Conservation (phyloP, 2,329 filamentous ascomycete genomes). For the Talaromyces sp. region DNA sequence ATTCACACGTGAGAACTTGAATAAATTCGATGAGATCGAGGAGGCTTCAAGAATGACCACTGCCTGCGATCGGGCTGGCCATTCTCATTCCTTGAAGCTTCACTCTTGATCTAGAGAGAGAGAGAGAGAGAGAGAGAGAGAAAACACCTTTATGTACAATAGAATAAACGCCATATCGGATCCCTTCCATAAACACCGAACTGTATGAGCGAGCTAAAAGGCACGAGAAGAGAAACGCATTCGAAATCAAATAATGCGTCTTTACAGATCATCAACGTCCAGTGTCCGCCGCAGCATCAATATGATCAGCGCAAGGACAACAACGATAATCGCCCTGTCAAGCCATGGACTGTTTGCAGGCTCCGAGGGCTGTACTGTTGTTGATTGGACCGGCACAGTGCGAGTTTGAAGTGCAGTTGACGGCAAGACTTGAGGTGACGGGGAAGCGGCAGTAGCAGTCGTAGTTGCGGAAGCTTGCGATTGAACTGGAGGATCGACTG, state of each 20-base stretch:
- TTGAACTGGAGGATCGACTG: background rate
- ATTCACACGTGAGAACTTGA: no score
- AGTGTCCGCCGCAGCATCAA: slow-evolving; percentile 62
- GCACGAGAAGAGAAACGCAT: background rate
- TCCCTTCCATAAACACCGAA: background rate
- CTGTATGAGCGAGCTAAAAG: background rate
- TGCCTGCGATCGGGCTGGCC: no score
- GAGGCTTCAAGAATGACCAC: no score
- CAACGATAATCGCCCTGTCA: slow-evolving; percentile 75
- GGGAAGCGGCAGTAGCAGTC: background rate
- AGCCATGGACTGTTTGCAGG: slow-evolving; percentile 65
- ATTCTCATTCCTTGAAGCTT: no score
- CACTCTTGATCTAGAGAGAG: no score
- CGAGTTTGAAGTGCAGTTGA: background rate
- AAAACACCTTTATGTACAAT: background rate
- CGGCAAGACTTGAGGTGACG: background rate
- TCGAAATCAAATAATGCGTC: background rate
- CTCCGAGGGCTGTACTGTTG: slow-evolving; percentile 40
- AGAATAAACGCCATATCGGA: background rate
- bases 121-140: no score
- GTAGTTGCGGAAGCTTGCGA: no score
- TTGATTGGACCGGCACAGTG: background rate
- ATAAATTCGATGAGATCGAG: no score
- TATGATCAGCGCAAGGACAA: slow-evolving; percentile 70
- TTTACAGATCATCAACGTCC: slow-evolving; percentile 27